Percentiles rank a stretch among this genome's conserved stretches.
Conservation (phyloP, 2,329 filamentous ascomycete genomes). For the Aspergillus alliaceus region DNA sequence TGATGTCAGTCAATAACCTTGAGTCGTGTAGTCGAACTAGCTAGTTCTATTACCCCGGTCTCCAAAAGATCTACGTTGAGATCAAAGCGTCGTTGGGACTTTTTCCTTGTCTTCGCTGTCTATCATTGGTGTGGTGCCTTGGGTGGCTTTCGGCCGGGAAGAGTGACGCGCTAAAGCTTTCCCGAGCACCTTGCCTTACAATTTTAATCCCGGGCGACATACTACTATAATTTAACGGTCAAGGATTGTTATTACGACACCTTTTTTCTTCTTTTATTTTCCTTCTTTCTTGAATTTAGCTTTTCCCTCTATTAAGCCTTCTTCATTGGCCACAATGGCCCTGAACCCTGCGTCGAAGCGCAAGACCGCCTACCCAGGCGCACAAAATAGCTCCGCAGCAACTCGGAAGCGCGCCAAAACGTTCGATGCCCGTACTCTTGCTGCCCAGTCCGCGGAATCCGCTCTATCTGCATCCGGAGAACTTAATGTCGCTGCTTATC, state of each 20-base stretch:
- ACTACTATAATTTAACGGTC: not conserved
- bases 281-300: not conserved
- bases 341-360: constrained; percentile 32
- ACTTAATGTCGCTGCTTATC: constrained; percentile 79
- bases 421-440: constrained; percentile 44
- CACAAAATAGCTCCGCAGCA: constrained; percentile 25
- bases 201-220: constrained; percentile 3
- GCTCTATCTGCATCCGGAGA: constrained; percentile 66
- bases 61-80: constrained; percentile 16
- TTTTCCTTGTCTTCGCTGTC: not conserved
- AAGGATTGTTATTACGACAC: no score
- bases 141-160: constrained; percentile 19
- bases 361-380: constrained; percentile 24
- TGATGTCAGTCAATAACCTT: constrained; percentile 10
- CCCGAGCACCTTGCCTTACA: constrained; percentile 3
- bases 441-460: constrained; percentile 46
- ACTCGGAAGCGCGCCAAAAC: constrained; percentile 46
- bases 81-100: no score
- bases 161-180: constrained; percentile 23
- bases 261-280: not conserved
- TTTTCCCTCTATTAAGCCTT: not conserved
- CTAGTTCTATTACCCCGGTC: constrained; percentile 14
- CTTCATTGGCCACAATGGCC: constrained; percentile 29
- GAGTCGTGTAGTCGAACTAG: not conserved
- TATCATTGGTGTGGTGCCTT: constrained; percentile 15